These are phyloP conservation scores for Gynostemma pentaphyllum DNA, from an alignment of 306 rosid genomes.

Conservation along the genomic window DNA sequence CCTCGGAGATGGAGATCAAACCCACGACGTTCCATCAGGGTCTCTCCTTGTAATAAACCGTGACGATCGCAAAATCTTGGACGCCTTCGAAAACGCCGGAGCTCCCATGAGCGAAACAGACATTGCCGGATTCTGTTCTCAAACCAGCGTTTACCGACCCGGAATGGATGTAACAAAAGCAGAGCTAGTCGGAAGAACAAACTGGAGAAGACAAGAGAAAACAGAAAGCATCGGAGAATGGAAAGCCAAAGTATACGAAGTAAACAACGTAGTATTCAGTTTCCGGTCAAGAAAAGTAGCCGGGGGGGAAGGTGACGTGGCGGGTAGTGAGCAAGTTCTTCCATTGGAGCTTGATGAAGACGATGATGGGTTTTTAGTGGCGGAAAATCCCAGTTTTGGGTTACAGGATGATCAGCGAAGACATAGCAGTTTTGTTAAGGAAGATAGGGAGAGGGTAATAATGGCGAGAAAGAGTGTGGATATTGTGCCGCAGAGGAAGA, in stretches of 20 bases:
- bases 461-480: constrained; percentile 77
- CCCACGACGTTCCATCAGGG: constrained; percentile 35
- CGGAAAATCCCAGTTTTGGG: constrained; percentile 68
- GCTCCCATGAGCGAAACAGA: constrained; percentile 71
- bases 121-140: constrained; percentile 63
- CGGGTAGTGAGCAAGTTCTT: constrained; percentile 62
- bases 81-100: constrained; percentile 81
- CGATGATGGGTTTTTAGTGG: constrained; percentile 84
- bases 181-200: constrained; percentile 70
- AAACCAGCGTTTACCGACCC: constrained; percentile 77
- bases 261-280: constrained; percentile 77
- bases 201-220: constrained; percentile 89
- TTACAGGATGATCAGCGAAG: constrained; percentile 45
- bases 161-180: constrained; percentile 95
- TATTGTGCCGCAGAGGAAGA: constrained; percentile 33
- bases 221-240: constrained; percentile 82
- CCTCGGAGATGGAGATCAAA: constrained; percentile 66
- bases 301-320: constrained; percentile 41
- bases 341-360: constrained; percentile 89
- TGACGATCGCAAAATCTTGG: constrained; percentile 54
- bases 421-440: constrained; percentile 73
- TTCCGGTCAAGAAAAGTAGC: constrained; percentile 74
- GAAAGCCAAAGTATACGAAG: constrained; percentile 74
- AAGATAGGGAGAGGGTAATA: constrained; percentile 72
- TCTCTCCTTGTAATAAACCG: constrained; percentile 73